These are phyloP conservation scores for Phytopythium cucurbitacearum DNA, from an alignment of 352 stramenopile species.

Conservation along the genomic window DNA sequence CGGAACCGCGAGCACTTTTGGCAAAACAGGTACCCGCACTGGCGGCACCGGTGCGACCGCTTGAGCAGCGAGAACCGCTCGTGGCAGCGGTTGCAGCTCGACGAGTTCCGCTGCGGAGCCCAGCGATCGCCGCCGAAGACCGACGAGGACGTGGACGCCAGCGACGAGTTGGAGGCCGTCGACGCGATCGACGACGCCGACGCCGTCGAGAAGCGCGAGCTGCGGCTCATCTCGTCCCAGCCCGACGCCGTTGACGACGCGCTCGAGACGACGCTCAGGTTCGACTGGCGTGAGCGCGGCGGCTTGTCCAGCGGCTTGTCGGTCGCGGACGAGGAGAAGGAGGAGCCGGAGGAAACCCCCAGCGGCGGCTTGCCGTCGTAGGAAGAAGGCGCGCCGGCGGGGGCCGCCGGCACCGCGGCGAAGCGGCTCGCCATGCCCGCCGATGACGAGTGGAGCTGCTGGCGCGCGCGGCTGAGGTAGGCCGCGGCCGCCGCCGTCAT, in stretches of 20 bases:
- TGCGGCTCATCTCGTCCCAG: constrained; percentile 48
- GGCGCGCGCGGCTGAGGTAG: constrained; percentile 5
- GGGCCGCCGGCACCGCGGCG: constrained; percentile 1
- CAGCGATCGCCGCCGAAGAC: constrained; percentile 49
- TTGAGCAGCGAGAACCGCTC: constrained; percentile 82
- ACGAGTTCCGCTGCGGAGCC: constrained; percentile 67
- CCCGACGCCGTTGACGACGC: constrained; percentile 11
- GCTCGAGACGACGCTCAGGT: constrained; percentile 37
- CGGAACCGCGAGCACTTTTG: constrained; percentile 82
- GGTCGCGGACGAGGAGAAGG: constrained; percentile 10
- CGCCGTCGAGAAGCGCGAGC: constrained; percentile 55
- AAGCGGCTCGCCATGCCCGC: constrained; percentile 8
- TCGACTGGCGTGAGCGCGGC: constrained; percentile 36
- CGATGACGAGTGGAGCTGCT: constrained; percentile 7
- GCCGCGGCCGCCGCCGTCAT: constrained; percentile 7
- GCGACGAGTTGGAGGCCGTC: constrained; percentile 30
- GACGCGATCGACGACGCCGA: constrained; percentile 28
- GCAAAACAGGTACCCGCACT: constrained; percentile 79
- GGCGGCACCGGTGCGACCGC: constrained; percentile 74
- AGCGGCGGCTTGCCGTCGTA: no score
- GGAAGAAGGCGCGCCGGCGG: no score
- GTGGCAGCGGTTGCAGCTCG: constrained; percentile 68
- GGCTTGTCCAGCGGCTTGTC: no score
- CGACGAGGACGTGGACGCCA: constrained; percentile 19
- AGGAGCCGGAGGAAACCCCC: no score